Evolutionary conservation across 139 green algal species (phyloP), one percentile per base, ranked within the genome.

Genomic region (Auxenochlorella pyrenoidosa): DNA sequence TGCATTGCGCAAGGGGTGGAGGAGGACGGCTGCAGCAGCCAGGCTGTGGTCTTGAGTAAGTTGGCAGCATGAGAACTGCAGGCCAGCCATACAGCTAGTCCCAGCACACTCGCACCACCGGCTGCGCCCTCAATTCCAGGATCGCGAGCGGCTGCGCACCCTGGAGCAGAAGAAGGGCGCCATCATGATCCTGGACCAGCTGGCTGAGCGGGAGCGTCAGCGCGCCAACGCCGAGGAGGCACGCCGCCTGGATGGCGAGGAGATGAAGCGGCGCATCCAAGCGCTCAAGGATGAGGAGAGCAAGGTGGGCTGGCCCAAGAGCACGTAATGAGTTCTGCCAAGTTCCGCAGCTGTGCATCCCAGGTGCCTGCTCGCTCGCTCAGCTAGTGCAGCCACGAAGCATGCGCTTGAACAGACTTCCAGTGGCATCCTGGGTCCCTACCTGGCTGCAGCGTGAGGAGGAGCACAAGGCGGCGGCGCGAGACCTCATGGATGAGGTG

Each of bases 211-310:
- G 28, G 76, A 85, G 85, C 43, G 79, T 44, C 22, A 79, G 44
- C 75, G 85, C 13, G 22, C 59, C 3, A 44, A 34, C 18, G 24
- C 15, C n/a, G 85, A 88, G 41, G 51, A 79, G 75, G 3, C 34
- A 60, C 76, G 76, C 13, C 59, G 85, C 26, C 32, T 2, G 41
- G 85, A 88, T 32, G 85, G 84, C 41, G 84, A 88, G 84, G 84
- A 83, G 19, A 88, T 88, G 84, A 83, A 65, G 40, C 41, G 41
- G 3, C 73, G 84, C 73, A 88, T 88, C n/a, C 28, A 83, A 59
- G 43, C 28, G 75, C 73, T 88, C 28, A 83, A 77, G 73, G 54
- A 76, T 10, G 84, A 88, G 38, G 84, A 88, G 73, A 30, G 70
- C 30, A 43, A 59, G 84, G 84, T 83, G 84, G 5, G 34, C 30